Evolutionary conservation across 192 early-diverging fungal species (phyloP), one percentile per base, ranked within the genome.

Genomic region (Powellomyces hirtus): DNA sequence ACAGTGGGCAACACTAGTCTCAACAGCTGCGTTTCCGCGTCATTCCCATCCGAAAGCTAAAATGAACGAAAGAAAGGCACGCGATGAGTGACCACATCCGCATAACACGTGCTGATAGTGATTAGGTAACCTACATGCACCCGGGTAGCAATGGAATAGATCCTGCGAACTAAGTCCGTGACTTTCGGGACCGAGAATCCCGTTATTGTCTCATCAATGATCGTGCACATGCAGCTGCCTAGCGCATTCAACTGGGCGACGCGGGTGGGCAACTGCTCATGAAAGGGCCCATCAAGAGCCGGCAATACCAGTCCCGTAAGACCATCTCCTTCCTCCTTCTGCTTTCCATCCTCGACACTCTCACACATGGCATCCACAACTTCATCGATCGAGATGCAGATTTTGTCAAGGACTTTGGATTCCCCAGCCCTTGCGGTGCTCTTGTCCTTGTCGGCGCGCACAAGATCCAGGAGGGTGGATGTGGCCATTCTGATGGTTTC

Each of bases 361-460:
- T 1, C 13, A 34, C 44, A 63, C 13, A 50, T 35, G 31, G 33
- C 42, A 63, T 63, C 46, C 2, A 63, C 3, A 13, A 63, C 62
- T 6, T 63, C 62, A 33, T 63, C 7, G 6, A 63, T 1, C 40
- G 62, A 49, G 2, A 45, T 45, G 11, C 14, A 26, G 7, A 63
- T 50, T 30, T 35, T 26, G 22, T 50, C 27, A 20, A 63, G 27
- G 4, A 49, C 24, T 33, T 33, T 49, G 2, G 44, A 26, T 31
- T 63, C 62, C 10, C 46, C 33, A 18, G 13, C 62, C 1, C 14
- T 61, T 33, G 44, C 45, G 27, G 44, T n/a, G 14, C 44, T 33
- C 57, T 59, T 59, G 27, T 63, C 59, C 20, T 42, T 37, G 20
- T 61, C 30, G 59, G 40, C 35, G 3, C 59, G 59, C n/a, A 31